Conservation (phyloP, 108 stramenopile species). For the Mediolabrus comicus region DNA sequence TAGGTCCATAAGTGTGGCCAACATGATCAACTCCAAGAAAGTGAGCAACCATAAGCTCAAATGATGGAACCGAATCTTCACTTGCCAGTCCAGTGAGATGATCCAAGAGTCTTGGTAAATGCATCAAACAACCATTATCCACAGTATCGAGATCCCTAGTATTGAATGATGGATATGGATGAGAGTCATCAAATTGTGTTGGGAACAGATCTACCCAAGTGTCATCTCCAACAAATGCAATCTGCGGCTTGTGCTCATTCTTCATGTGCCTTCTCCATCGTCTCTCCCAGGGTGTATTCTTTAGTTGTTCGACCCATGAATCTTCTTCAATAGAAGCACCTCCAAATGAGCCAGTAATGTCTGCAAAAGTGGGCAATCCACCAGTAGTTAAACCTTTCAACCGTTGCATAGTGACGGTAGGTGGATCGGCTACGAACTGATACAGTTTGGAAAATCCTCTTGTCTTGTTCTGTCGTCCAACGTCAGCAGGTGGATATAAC, state of each 20-base stretch:
- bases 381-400: constrained; percentile 97
- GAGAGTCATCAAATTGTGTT: constrained; percentile 75
- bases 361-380: constrained; percentile 94
- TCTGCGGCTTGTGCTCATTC: constrained; percentile 14
- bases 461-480: constrained; percentile 6
- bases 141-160: constrained; percentile 97
- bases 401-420: constrained; percentile 99
- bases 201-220: constrained; percentile 97
- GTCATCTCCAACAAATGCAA: constrained; percentile 96
- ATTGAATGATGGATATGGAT: constrained; percentile 96
- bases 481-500: constrained; percentile 25
- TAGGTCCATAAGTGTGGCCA: constrained; percentile 95
- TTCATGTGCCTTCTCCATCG: constrained; percentile 1
- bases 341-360: constrained; percentile 78
- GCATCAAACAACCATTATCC: constrained; percentile 88
- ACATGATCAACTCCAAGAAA: constrained; percentile 97
- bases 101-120: constrained; percentile 58
- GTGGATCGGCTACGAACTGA: constrained; percentile 96
- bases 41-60: constrained; percentile 70
- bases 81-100: constrained; percentile 30
- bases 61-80: neutral
- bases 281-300: constrained; percentile 11
- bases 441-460: constrained; percentile 57
- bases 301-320: constrained; percentile 79
- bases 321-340: constrained; percentile 83